Conservation (phyloP, 495 filamentous ascomycete genomes). For the Pyrenula aspistea region DNA sequence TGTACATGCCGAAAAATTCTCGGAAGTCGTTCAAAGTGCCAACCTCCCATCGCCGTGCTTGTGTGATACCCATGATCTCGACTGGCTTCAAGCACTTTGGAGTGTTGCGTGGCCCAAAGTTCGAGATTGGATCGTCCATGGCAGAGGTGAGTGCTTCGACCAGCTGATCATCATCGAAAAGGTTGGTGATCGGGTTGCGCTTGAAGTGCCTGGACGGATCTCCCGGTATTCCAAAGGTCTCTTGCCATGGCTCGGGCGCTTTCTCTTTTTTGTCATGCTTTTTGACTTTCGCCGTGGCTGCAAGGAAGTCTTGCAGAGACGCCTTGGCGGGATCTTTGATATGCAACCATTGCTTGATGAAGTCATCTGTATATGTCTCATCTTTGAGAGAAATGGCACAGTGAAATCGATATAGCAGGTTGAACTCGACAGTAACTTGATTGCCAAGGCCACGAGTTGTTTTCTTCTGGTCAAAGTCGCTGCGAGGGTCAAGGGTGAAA, state of each 20-base stretch:
- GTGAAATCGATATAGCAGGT: conserved; percentile 43
- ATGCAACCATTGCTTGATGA: conserved; percentile 15
- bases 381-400: conserved; percentile 30
- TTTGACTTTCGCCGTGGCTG: no score
- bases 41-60: conserved; percentile 27
- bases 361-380: conserved; percentile 32
- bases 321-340: conserved; percentile 16
- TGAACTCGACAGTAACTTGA: conserved; percentile 44
- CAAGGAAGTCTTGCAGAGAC: conserved; percentile 10
- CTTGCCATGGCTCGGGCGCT: conserved; percentile 10
- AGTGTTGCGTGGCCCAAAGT: conserved; percentile 24
- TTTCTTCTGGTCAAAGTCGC: conserved; percentile 9
- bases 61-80: conserved; percentile 29
- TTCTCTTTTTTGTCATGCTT: conserved; percentile 15
- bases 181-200: conserved; percentile 19
- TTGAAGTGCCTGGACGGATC: no score
- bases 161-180: conserved; percentile 31
- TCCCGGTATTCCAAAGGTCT: conserved; percentile 27
- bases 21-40: conserved; percentile 26
- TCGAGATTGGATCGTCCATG: conserved; percentile 27
- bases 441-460: conserved; percentile 29
- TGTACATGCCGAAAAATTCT: conserved; percentile 19
- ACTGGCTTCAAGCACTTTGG: conserved; percentile 22
- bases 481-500: conserved; percentile 18
- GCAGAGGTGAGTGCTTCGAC: conserved; percentile 29